Conservation (phyloP, 2,329 filamentous ascomycete genomes). For the Chaetomiaceae sp. region DNA sequence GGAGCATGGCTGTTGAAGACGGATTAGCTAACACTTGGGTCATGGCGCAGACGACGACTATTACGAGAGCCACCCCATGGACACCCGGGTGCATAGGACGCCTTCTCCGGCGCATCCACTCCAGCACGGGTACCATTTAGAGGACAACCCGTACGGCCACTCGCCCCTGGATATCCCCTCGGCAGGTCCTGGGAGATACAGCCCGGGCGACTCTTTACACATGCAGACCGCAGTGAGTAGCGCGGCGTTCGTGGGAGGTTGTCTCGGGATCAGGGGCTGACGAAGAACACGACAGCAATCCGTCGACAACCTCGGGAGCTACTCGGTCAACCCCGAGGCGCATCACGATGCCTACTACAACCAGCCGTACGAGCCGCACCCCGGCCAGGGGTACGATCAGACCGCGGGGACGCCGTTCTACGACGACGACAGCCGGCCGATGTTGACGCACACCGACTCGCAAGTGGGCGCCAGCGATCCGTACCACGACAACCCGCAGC, state of each 20-base stretch:
- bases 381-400: constrained; percentile 40
- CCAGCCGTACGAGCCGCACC: constrained; percentile 70
- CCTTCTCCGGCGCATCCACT: constrained; percentile 74
- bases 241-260: background rate
- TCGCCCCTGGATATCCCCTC: constrained; percentile 62
- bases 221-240: constrained; percentile 76
- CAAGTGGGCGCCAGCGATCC: constrained; percentile 38
- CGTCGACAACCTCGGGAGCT: constrained; percentile 49
- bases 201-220: constrained; percentile 70
- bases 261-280: constrained; percentile 15
- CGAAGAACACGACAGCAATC: constrained; percentile 44
- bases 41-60: constrained; percentile 51
- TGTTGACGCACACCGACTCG: constrained; percentile 61
- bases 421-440: constrained; percentile 69
- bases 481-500: constrained; percentile 42
- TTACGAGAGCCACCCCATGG: constrained; percentile 53
- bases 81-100: constrained; percentile 54
- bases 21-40: constrained; percentile 19
- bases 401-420: constrained; percentile 51
- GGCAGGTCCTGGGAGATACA: constrained; percentile 52
- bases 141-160: constrained; percentile 68
- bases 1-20: background rate
- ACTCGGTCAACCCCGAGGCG: constrained; percentile 73
- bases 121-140: constrained; percentile 73
- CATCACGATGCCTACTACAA: constrained; percentile 87